A percentile compares a stretch with the other conserved stretches of the same genome.
Conservation (phyloP, 805 yeast genomes). For the Naumovozyma baii region DNA sequence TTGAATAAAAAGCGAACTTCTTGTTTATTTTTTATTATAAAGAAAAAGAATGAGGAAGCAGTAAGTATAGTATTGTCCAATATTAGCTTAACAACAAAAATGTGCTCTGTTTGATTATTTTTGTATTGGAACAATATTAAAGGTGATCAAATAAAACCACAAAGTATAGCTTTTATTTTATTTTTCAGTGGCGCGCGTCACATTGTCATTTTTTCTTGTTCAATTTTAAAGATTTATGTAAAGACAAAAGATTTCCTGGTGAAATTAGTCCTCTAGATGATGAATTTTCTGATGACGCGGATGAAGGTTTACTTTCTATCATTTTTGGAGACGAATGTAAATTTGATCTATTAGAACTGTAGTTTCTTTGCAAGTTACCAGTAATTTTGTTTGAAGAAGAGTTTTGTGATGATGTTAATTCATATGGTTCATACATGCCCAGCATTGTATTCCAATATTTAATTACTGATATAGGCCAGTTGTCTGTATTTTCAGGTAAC, state of each 20-base stretch:
- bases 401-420: background rate
- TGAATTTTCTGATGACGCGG: background rate
- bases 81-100: no score
- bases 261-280: slow-evolving; percentile 5
- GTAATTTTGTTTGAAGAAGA: background rate
- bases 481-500: slow-evolving; percentile 20
- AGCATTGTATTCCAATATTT: slow-evolving; percentile 44
- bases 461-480: slow-evolving; percentile 38
- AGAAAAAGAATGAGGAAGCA: no score
- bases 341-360: background rate
- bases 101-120: no score
- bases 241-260: slow-evolving; percentile 8
- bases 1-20: no score
- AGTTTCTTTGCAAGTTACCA: background rate
- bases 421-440: slow-evolving; percentile 16
- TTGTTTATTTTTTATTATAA: no score
- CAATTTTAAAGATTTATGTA: slow-evolving; percentile 12
- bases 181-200: background rate
- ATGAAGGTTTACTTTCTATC: background rate
- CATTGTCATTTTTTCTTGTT: slow-evolving; percentile 3
- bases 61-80: no score
- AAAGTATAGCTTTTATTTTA: no score
- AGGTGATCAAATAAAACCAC: no score
- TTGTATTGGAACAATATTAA: no score
- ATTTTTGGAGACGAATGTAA: background rate